phyloP scores from a whole-genome alignment of 257 asterid species.

The Fraxinus cuspidata region DNA sequence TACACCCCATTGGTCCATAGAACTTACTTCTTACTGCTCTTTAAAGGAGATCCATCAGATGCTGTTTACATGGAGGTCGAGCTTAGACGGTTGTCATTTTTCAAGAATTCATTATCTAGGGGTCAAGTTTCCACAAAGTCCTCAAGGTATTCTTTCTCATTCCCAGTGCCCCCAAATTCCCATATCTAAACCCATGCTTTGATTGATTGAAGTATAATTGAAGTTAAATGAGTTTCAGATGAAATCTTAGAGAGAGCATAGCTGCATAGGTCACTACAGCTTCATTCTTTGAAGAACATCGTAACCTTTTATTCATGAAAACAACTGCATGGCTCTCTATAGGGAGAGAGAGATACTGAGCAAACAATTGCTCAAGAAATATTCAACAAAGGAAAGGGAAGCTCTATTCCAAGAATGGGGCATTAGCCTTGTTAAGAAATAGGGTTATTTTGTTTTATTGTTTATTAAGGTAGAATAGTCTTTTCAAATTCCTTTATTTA shows the following conservation, averaged over 20 bases:
- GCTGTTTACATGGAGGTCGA: conserved; percentile 90
- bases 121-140: conserved; percentile 32
- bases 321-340: conserved; percentile 54
- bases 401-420: conserved; percentile 70
- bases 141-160: conserved; percentile 44
- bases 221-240: not conserved
- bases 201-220: not conserved
- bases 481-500: no score
- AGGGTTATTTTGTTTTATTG: no score
- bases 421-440: no score
- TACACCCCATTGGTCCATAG: conserved; percentile 67
- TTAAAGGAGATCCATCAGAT: conserved; percentile 84
- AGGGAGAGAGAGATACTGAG: conserved; percentile 73
- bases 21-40: conserved; percentile 72
- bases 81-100: conserved; percentile 73
- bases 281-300: not conserved
- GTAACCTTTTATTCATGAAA: conserved; percentile 1
- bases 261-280: not conserved
- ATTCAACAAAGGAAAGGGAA: conserved; percentile 61
- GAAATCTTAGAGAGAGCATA: not conserved
- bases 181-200: not conserved
- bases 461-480: no score
- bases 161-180: not conserved
- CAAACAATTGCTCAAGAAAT: conserved; percentile 63
- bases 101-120: conserved; percentile 49